phyloP scores from a whole-genome alignment of 441 rosid genomes.

The Brassica hybrid region DNA sequence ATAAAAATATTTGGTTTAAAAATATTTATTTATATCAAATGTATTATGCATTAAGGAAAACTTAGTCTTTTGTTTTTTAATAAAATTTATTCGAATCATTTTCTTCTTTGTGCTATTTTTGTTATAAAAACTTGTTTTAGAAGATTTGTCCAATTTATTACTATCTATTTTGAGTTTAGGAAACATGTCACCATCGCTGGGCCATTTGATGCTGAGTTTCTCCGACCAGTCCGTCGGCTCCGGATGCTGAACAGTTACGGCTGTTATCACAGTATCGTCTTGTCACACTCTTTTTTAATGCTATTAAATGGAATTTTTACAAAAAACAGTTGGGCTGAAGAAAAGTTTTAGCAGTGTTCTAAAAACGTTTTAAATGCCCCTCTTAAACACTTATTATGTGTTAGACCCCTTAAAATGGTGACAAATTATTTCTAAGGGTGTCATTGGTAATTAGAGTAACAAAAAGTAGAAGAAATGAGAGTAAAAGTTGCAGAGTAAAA shows the following conservation, averaged over 20 bases:
- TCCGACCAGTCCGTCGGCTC: conserved; percentile 22
- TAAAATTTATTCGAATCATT: too few relatives aligned
- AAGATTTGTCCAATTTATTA: neutral
- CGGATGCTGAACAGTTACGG: conserved; percentile 30
- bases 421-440: too few relatives aligned
- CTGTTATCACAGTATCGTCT: conserved; percentile 22
- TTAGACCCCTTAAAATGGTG: too few relatives aligned
- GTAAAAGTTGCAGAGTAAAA: neutral
- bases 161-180: conserved; percentile 15
- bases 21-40: too few relatives aligned
- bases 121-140: too few relatives aligned
- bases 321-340: neutral
- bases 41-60: too few relatives aligned
- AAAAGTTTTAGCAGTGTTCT: neutral
- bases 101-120: too few relatives aligned
- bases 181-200: conserved; percentile 19
- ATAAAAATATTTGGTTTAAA: too few relatives aligned
- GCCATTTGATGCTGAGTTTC: conserved; percentile 27
- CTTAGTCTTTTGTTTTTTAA: too few relatives aligned
- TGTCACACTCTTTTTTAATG: conserved; percentile 28
- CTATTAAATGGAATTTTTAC: neutral
- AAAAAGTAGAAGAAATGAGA: neutral
- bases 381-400: too few relatives aligned
- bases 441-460: neutral
- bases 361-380: neutral